phyloP scores from a whole-genome alignment of 331 rosid genomes.

The Ulmus americana region DNA sequence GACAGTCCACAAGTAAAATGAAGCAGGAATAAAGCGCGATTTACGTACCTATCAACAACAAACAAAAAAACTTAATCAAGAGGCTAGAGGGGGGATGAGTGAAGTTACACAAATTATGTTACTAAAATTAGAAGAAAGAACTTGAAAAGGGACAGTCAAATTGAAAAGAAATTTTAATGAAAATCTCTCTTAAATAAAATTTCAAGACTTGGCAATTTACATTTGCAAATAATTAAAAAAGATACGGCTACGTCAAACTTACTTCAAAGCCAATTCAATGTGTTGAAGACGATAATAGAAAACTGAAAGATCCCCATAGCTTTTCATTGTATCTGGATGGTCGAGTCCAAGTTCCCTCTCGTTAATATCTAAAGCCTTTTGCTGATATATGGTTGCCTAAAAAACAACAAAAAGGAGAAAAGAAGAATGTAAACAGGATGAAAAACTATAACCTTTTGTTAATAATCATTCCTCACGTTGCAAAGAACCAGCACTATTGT shows the following conservation, averaged over 20 bases:
- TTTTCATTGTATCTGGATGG: conserved; percentile 97
- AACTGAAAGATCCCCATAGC: conserved; percentile 97
- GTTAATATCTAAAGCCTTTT: conserved; percentile 84
- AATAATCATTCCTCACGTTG: not conserved
- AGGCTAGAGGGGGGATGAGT: not conserved
- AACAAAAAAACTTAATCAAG: conserved; percentile 25
- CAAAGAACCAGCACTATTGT: not conserved
- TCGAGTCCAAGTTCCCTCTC: conserved; percentile 98
- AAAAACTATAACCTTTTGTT: not conserved
- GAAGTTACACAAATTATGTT: conserved; percentile 1
- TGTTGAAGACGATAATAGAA: conserved; percentile 93
- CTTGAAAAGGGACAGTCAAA: not conserved
- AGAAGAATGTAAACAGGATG: not conserved
- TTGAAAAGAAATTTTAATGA: not conserved
- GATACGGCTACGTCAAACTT: conserved; percentile 23
- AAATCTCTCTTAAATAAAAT: not conserved
- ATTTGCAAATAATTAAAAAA: conserved; percentile 6
- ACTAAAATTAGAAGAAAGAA: not conserved
- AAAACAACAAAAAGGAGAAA: conserved; percentile 9
- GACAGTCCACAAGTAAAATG: conserved; percentile 92
- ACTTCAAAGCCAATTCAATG: conserved; percentile 92
- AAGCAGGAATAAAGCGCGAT: conserved; percentile 90
- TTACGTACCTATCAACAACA: conserved; percentile 62
- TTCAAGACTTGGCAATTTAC: no score
- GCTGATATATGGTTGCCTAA: conserved; percentile 93